These are phyloP conservation scores for Fusarium oxysporum DNA, from an alignment of 2,329 filamentous ascomycete genomes.

Conservation along the genomic window DNA sequence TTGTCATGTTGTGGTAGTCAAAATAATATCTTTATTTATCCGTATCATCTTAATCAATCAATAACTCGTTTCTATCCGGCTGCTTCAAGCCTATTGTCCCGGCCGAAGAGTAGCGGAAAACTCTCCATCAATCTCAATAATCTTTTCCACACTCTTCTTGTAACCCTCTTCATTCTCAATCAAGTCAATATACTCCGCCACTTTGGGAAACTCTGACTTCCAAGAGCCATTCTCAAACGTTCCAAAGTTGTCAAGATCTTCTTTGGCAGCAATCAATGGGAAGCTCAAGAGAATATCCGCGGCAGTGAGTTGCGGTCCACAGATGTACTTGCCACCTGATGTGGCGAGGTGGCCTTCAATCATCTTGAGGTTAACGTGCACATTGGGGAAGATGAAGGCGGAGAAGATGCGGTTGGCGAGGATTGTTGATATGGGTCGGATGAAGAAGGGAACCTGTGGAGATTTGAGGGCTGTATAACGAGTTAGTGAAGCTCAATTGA, in stretches of 20 bases:
- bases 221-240: slow-evolving; percentile 56
- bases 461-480: slow-evolving; percentile 56
- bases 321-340: slow-evolving; percentile 61
- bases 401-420: slow-evolving; percentile 57
- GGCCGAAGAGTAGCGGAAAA: slow-evolving; percentile 36
- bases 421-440: slow-evolving; percentile 62
- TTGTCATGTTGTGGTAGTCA: not conserved
- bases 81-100: not conserved
- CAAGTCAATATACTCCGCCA: slow-evolving; percentile 60
- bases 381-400: slow-evolving; percentile 60
- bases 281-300: slow-evolving; percentile 68
- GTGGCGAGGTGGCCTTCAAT: slow-evolving; percentile 62
- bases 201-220: slow-evolving; percentile 55
- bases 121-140: slow-evolving; percentile 61
- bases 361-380: slow-evolving; percentile 60
- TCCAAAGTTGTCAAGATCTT: slow-evolving; percentile 55
- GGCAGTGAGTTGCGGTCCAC: slow-evolving; percentile 61
- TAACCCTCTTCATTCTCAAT: slow-evolving; percentile 62
- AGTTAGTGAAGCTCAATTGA: not conserved
- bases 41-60: not conserved
- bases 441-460: slow-evolving; percentile 61
- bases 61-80: not conserved
- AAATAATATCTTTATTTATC: not conserved
- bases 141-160: slow-evolving; percentile 59
- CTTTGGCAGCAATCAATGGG: slow-evolving; percentile 59